These are phyloP conservation scores for Wallacemonas sp. DNA, from an alignment of 208 protist genomes.

Conservation along the genomic window DNA sequence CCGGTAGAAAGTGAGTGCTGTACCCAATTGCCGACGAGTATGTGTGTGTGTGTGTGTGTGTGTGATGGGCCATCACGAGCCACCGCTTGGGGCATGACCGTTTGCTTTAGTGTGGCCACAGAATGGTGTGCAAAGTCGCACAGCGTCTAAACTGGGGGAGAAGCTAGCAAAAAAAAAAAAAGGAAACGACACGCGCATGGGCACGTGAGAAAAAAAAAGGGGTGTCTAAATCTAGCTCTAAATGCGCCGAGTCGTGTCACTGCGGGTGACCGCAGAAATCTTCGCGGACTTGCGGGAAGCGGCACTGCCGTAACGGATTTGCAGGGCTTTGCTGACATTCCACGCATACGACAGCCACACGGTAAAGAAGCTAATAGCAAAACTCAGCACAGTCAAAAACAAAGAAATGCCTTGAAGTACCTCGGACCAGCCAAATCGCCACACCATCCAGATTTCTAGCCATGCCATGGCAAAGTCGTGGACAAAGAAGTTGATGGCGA, in stretches of 20 bases:
- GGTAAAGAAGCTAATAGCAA: constrained; percentile 68
- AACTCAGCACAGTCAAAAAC: constrained; percentile 55
- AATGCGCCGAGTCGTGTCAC: not conserved
- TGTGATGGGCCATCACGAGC: no score
- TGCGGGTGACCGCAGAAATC: constrained; percentile 6
- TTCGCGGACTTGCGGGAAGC: constrained; percentile 11
- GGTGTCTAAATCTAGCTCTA: constrained; percentile 10
- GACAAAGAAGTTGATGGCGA: constrained; percentile 59
- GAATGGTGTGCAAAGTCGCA: no score
- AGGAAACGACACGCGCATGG: not conserved
- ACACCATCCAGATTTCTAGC: constrained; percentile 76
- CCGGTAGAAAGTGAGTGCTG: no score
- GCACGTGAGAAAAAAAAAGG: not conserved
- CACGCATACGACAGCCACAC: constrained; percentile 79
- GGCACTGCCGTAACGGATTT: constrained; percentile 50
- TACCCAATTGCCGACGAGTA: no score
- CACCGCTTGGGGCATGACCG: no score
- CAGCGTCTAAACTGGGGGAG: not conserved
- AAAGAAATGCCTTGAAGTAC: constrained; percentile 70
- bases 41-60: no score
- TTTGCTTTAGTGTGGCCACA: no score
- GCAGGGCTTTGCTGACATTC: constrained; percentile 70
- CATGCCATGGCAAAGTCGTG: constrained; percentile 74
- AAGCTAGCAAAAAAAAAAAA: not conserved
- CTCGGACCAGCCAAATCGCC: constrained; percentile 45